A percentile compares a stretch with the other conserved stretches of the same genome.
phyloP scores from a whole-genome alignment of 345 rosid genomes.

The Excoecaria agallocha region DNA sequence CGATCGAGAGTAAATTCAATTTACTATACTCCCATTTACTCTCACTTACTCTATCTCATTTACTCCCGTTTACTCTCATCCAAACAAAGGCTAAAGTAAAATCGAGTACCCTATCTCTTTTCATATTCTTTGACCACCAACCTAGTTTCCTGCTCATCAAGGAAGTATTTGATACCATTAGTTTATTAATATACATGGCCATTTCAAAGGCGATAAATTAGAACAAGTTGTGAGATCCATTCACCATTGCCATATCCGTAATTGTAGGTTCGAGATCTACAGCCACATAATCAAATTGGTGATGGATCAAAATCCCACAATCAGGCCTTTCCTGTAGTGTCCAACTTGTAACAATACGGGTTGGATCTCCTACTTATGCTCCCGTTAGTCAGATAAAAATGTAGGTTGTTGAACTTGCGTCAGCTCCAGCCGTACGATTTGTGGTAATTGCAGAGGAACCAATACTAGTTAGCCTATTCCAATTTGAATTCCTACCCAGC shows the following conservation, averaged over 20 bases:
- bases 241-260: slow-evolving; percentile 62
- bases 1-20: too few species aligned
- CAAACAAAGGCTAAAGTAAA: too few species aligned
- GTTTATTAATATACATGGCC: slow-evolving; percentile 3
- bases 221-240: slow-evolving; percentile 34
- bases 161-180: slow-evolving; percentile 9
- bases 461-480: slow-evolving; percentile 88
- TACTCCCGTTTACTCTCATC: too few species aligned
- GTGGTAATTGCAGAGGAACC: slow-evolving; percentile 83
- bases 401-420: slow-evolving; percentile 81
- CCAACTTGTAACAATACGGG: slow-evolving; percentile 84
- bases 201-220: slow-evolving; percentile 8
- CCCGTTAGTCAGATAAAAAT: slow-evolving; percentile 92
- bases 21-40: too few species aligned
- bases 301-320: slow-evolving; percentile 85
- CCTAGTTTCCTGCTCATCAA: slow-evolving; percentile 51
- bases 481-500: slow-evolving; percentile 59
- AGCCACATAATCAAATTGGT: slow-evolving; percentile 64
- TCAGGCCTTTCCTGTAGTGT: slow-evolving; percentile 66
- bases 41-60: too few species aligned
- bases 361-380: slow-evolving; percentile 65
- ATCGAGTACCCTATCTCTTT: too few species aligned
- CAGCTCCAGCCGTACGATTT: slow-evolving; percentile 79
- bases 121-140: slow-evolving; percentile 45
- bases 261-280: slow-evolving; percentile 56